phyloP scores from a whole-genome alignment of 495 filamentous ascomycete genomes.

The Tuber aestivum region DNA sequence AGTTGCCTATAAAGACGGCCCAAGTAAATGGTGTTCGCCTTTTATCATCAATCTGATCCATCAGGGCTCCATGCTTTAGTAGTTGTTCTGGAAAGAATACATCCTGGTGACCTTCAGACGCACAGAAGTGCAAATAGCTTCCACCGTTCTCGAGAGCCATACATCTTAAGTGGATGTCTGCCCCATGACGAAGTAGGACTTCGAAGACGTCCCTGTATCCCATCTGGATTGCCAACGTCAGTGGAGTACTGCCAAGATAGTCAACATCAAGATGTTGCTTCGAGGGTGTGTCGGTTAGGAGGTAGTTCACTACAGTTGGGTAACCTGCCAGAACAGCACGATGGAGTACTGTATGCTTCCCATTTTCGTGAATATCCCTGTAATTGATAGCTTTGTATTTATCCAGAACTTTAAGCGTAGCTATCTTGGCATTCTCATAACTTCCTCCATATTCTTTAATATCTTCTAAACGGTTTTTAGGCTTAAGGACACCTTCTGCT shows the following conservation, averaged over 20 bases:
- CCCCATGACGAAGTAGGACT: neutral
- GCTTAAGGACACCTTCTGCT: neutral
- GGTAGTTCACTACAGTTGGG: neutral
- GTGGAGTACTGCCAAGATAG: neutral
- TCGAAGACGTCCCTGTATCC: neutral
- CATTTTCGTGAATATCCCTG: neutral
- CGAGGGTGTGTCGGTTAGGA: neutral
- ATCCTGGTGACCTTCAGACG: neutral
- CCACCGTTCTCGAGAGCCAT: neutral
- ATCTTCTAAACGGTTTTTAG: neutral
- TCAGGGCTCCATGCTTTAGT: neutral
- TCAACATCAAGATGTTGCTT: neutral
- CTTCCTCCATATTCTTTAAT: neutral
- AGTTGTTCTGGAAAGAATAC: neutral
- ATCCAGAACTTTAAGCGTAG: neutral
- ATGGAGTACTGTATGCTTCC: neutral
- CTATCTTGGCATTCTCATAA: neutral
- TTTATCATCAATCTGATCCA: neutral
- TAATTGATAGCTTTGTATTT: slow-evolving; percentile 3
- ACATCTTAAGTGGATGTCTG: neutral
- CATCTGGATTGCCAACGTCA: neutral
- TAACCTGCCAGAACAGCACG: neutral
- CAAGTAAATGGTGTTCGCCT: neutral
- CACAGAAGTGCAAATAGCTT: neutral
- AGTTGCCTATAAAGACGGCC: neutral